These are phyloP conservation scores for Raphanus sativus DNA, from an alignment of 345 rosid species.

Conservation along the genomic window DNA sequence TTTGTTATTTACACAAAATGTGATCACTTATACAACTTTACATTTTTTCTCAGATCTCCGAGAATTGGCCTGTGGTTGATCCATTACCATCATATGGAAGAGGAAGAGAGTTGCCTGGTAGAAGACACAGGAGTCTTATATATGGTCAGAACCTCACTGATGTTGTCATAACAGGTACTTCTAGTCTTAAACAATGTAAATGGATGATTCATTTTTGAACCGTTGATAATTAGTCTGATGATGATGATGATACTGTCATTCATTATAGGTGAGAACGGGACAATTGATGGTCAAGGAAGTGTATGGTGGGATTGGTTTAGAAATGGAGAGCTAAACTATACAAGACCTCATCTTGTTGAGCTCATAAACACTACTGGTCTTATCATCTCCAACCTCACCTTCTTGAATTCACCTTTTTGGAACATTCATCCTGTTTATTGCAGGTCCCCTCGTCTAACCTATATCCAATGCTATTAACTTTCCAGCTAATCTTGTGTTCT, in stretches of 20 bases:
- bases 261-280: slow-evolving; percentile 81
- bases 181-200: not conserved
- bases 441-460: slow-evolving; percentile 56
- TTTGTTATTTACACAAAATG: too few relatives aligned
- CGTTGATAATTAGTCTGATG: slow-evolving; percentile 3
- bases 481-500: slow-evolving; percentile 5
- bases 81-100: slow-evolving; percentile 97
- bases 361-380: slow-evolving; percentile 83
- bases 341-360: slow-evolving; percentile 95
- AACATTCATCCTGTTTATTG: slow-evolving; percentile 96
- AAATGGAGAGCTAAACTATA: slow-evolving; percentile 65
- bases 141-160: slow-evolving; percentile 88
- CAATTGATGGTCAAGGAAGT: slow-evolving; percentile 93
- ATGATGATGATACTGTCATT: not conserved
- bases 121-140: slow-evolving; percentile 86
- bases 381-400: slow-evolving; percentile 80
- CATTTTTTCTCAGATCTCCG: slow-evolving; percentile 48
- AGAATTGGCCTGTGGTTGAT: slow-evolving; percentile 92
- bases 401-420: slow-evolving; percentile 95
- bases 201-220: not conserved
- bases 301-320: slow-evolving; percentile 89
- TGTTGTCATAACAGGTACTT: slow-evolving; percentile 85
- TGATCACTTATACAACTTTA: slow-evolving; percentile 5
- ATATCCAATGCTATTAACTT: not conserved
- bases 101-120: slow-evolving; percentile 90